Evolutionary conservation across 2,329 filamentous ascomycete species (phyloP).

Genomic region (Aspergillus ochraceoroseus): DNA sequence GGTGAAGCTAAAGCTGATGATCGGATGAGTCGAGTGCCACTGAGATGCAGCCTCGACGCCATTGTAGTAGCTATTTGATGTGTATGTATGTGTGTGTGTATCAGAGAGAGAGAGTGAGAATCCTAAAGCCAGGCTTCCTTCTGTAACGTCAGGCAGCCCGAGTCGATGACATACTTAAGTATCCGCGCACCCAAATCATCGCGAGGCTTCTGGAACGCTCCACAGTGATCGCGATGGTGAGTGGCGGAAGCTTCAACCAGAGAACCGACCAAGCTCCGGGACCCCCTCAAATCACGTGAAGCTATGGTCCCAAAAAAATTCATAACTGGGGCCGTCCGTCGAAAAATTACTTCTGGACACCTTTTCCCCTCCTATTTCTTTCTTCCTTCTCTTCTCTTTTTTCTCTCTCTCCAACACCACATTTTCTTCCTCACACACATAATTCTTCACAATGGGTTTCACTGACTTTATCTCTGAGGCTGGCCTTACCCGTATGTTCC

Average conservation of each 20-base stretch:
- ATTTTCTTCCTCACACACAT: conserved; percentile 18
- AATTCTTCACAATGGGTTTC: conserved; percentile 57
- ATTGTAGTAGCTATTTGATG: conserved; percentile 20
- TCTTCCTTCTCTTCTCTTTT: conserved; percentile 19
- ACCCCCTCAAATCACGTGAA: conserved; percentile 31
- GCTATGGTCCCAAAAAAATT: conserved; percentile 22
- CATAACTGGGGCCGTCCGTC: conserved; percentile 18
- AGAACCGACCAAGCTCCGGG: conserved; percentile 26
- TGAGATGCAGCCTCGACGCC: conserved; percentile 33
- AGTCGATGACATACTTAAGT: conserved; percentile 14
- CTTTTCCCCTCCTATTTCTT: conserved; percentile 28
- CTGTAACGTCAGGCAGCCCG: not conserved
- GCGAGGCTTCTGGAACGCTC: conserved; percentile 35
- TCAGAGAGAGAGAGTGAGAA: no score
- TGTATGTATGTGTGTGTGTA: not conserved
- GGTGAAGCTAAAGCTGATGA: conserved; percentile 22
- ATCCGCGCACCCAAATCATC: conserved; percentile 14
- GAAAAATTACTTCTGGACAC: conserved; percentile 33
- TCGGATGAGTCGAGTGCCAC: conserved; percentile 30
- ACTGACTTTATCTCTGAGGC: conserved; percentile 60
- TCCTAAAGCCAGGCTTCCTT: not conserved
- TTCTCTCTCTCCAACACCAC: conserved; percentile 20
- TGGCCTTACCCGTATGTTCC: conserved; percentile 55
- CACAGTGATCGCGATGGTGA: conserved; percentile 24
- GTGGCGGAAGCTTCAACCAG: conserved; percentile 31